Percentiles rank a stretch among this genome's conserved stretches.
phyloP scores from a whole-genome alignment of 371 early-diverging fungal genomes.

The Circinella umbellata region DNA sequence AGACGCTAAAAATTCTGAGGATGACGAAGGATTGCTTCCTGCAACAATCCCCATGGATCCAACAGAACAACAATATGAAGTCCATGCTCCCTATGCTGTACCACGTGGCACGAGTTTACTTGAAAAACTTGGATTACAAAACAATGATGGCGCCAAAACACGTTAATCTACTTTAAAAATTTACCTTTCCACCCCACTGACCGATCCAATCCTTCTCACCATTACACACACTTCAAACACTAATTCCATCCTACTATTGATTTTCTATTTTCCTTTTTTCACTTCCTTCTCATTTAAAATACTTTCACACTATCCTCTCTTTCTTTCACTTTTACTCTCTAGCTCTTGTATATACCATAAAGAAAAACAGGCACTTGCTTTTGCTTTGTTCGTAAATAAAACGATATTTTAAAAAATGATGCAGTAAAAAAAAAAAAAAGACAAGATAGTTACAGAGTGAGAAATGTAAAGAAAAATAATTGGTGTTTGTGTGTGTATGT shows the following conservation, averaged over 20 bases:
- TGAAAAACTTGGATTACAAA: conserved; percentile 3
- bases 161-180: background rate
- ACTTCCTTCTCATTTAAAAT: no score
- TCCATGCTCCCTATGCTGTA: background rate
- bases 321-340: background rate
- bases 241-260: no score
- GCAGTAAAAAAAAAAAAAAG: background rate
- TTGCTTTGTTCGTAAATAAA: conserved; percentile 1
- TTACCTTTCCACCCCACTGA: no score
- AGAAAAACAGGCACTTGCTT: no score
- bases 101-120: background rate
- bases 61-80: background rate
- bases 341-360: background rate
- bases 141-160: no score
- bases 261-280: no score
- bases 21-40: background rate
- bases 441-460: background rate
- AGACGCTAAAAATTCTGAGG: no score
- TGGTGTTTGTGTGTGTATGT: no score
- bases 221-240: no score
- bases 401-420: background rate
- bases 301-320: no score
- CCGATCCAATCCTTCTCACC: no score
- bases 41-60: background rate
- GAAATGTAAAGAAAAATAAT: background rate